phyloP scores from a whole-genome alignment of 805 yeast genomes.

The Metschnikowia orientalis region DNA sequence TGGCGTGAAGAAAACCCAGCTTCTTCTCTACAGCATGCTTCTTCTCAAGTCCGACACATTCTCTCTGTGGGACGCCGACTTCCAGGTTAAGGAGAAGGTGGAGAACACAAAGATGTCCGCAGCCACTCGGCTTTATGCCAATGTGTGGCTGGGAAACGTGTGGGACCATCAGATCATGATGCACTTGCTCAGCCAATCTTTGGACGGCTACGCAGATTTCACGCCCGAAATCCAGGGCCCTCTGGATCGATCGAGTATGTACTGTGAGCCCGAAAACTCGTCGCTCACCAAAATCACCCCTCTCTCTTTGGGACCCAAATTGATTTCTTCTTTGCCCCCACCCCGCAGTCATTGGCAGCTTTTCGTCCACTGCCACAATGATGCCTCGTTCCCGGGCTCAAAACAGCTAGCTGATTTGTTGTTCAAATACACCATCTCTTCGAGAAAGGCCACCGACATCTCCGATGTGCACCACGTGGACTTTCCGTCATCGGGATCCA shows the following conservation, averaged over 20 bases:
- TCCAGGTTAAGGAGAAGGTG: constrained; percentile 67
- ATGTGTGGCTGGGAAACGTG: constrained; percentile 80
- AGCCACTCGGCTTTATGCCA: constrained; percentile 53
- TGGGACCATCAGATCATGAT: constrained; percentile 57
- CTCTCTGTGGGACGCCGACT: constrained; percentile 59
- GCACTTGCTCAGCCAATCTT: constrained; percentile 12
- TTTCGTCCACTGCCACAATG: constrained; percentile 57
- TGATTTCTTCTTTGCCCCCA: constrained; percentile 25
- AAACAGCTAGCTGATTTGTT: constrained; percentile 32
- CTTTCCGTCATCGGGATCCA: constrained; percentile 83
- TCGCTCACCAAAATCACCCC: constrained; percentile 5
- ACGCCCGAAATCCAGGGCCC: constrained; percentile 6
- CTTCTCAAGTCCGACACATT: constrained; percentile 11
- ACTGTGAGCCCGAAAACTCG: constrained; percentile 17
- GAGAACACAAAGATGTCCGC: constrained; percentile 82
- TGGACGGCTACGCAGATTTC: constrained; percentile 6
- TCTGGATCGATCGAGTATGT: constrained; percentile 2
- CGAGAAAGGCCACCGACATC: constrained; percentile 20
- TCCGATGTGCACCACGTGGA: constrained; percentile 34
- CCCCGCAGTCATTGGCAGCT: constrained; percentile 55
- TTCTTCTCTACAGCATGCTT: constrained; percentile 11
- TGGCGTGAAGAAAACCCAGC: constrained; percentile 18
- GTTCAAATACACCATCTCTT: constrained; percentile 29
- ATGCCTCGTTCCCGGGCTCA: constrained; percentile 49
- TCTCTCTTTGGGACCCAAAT: constrained; percentile 6